Conservation (phyloP, 1,139 yeast genomes). For the Diutina catenulata region DNA sequence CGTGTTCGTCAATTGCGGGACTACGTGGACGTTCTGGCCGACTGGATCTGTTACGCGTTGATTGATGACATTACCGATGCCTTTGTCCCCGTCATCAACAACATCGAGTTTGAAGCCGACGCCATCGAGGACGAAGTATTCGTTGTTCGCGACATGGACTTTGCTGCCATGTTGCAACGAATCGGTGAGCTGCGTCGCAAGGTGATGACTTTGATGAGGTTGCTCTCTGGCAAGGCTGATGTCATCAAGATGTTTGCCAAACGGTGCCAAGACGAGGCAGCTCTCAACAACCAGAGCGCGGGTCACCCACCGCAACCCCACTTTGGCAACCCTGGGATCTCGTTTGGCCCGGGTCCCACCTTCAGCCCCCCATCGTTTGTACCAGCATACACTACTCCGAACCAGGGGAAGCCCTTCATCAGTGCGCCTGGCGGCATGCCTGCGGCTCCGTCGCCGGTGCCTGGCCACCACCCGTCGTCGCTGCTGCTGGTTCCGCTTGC, state of each 20-base stretch:
- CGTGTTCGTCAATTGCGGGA: conserved; percentile 86
- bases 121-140: conserved; percentile 1
- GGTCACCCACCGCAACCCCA: no score
- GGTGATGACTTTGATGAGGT: conserved; percentile 86
- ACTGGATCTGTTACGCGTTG: conserved; percentile 89
- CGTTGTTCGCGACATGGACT: conserved; percentile 1
- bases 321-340: conserved; percentile 10
- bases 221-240: conserved; percentile 90
- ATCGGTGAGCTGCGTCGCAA: conserved; percentile 85
- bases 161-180: conserved; percentile 55
- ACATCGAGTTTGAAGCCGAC: conserved; percentile 53
- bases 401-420: no score
- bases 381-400: no score
- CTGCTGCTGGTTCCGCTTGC: no score
- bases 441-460: no score
- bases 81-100: conserved; percentile 77
- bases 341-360: conserved; percentile 15
- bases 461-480: no score
- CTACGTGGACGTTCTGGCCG: conserved; percentile 77
- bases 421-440: no score
- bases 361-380: no score
- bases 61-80: conserved; percentile 93
- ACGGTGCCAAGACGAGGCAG: conserved; percentile 20
- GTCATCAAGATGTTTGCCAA: conserved; percentile 96
- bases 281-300: no score